phyloP scores from a whole-genome alignment of 1,284 basidiomycete genomes.

The Heterobasidion occidentale region DNA sequence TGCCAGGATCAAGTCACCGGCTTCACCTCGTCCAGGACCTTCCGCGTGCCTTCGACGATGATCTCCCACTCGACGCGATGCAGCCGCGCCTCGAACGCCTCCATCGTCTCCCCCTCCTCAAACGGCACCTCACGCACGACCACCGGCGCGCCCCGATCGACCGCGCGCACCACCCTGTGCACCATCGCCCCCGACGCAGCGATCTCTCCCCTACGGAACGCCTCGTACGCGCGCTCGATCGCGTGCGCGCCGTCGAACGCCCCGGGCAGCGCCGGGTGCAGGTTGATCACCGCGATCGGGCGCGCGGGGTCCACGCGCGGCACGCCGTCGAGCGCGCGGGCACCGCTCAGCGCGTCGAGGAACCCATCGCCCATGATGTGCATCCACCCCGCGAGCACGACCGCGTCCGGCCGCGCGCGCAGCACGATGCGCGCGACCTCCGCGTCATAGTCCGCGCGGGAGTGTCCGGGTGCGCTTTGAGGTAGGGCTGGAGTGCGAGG shows the following conservation, averaged over 20 bases:
- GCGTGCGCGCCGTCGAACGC: constrained; percentile 93
- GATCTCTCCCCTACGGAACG: constrained; percentile 79
- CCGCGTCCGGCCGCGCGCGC: constrained; percentile 64
- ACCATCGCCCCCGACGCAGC: constrained; percentile 85
- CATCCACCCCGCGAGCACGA: constrained; percentile 98
- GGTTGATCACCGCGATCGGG: constrained; percentile 86
- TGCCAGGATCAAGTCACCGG: background rate
- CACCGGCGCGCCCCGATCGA: constrained; percentile 88
- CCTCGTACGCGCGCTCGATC: constrained; percentile 84
- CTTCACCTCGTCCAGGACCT: constrained; percentile 46
- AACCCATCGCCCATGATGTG: constrained; percentile 70
- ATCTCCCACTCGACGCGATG: constrained; percentile 86
- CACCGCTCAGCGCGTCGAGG: constrained; percentile 42
- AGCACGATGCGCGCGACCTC: constrained; percentile 76
- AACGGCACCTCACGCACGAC: constrained; percentile 78
- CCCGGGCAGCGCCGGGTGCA: constrained; percentile 93
- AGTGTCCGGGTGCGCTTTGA: constrained; percentile 68
- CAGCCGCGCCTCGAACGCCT: constrained; percentile 72
- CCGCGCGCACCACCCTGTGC: constrained; percentile 89
- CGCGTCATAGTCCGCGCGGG: constrained; percentile 81
- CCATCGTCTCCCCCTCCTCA: constrained; percentile 63
- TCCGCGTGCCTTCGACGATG: constrained; percentile 79
- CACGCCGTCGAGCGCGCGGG: constrained; percentile 24
- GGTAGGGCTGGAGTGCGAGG: constrained; percentile 80
- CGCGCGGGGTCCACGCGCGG: constrained; percentile 15